Conservation (phyloP, 2,329 filamentous ascomycete genomes). For the Volutella citrinella region DNA sequence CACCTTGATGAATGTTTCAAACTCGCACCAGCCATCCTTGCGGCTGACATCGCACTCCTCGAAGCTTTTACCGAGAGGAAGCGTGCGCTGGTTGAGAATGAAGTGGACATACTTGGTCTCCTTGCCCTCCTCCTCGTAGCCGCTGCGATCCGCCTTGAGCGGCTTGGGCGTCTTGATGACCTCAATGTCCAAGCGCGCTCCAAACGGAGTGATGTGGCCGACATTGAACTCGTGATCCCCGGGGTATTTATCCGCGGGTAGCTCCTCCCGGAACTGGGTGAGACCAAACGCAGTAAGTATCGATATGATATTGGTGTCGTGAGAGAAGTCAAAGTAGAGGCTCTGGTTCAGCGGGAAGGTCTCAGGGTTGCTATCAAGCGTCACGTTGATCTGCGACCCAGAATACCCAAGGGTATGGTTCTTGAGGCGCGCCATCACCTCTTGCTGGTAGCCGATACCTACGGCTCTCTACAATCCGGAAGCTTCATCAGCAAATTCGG, state of each 20-base stretch:
- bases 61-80: conserved; percentile 66
- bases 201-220: conserved; percentile 68
- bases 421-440: conserved; percentile 67
- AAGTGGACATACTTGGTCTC: conserved; percentile 72
- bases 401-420: conserved; percentile 62
- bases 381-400: conserved; percentile 63
- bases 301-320: conserved; percentile 71
- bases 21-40: conserved; percentile 75
- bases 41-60: conserved; percentile 58
- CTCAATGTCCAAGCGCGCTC: conserved; percentile 70
- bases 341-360: conserved; percentile 74
- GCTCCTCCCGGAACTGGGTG: conserved; percentile 60
- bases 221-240: conserved; percentile 62
- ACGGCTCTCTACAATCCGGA: conserved; percentile 61
- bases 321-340: conserved; percentile 75
- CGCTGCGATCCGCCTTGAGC: conserved; percentile 51
- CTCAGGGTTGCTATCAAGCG: conserved; percentile 61
- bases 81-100: conserved; percentile 68
- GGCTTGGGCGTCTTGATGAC: conserved; percentile 66
- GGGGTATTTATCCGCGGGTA: conserved; percentile 55
- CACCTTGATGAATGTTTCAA: conserved; percentile 63
- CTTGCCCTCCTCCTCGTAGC: conserved; percentile 48
- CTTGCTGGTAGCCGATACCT: conserved; percentile 72
- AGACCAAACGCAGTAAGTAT: conserved; percentile 72
- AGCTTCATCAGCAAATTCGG: too few relatives aligned